Base-by-base conservation (phyloP, 495 filamentous ascomycete genomes). In the Parachaetomium inaequale region DNA sequence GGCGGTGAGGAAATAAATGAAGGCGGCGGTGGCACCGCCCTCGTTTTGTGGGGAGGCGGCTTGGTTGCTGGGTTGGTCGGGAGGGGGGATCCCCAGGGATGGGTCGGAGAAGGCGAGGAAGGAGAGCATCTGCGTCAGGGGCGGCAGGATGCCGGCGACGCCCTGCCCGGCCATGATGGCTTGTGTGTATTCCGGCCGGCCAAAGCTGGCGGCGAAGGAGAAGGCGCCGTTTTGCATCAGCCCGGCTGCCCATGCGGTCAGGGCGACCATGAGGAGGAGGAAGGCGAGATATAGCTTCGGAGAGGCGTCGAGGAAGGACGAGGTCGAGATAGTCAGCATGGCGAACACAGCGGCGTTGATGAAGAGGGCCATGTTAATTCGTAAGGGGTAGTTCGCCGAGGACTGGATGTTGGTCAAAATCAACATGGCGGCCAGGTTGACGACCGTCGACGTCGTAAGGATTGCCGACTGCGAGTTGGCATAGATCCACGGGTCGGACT, bases 81-180 rank as follows among this genome's bases (percentile, higher is more conserved):
- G 32, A 19, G 15, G 32, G 10, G 23, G 21, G 25, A 23, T 55
- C 29, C 29, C 25, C 15, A 21, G 63, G 19, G 73, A 65, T 6
- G 63, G 32, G 17, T 56, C 36, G 10, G 67, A 25, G 14, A 93
- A 83, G 0, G 85, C 82, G 32, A 98, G 79, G 31, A 93, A 90
- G 2, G 91, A 89, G 42, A 90, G 68, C 64, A 97, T 94, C 68
- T 91, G 93, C 0, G 89, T 89, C 59, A 96, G 82, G 45, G 89
- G 89, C 0, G 94, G 95, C 15, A 98, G 80, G 4, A 99, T 93
- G 34, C 94, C 94, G 1, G 94, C 92, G 7, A 98, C 79, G 17
- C 86, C 95, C 72, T 99, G 94, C 10, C 94, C 94, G 26, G 86
- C 86, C 95, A 99, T 98, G 72, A 98, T 92, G 21, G 88, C 94